Base-by-base conservation (phyloP, 371 early-diverging fungal genomes). In the Syncephalastrum monosporum region DNA sequence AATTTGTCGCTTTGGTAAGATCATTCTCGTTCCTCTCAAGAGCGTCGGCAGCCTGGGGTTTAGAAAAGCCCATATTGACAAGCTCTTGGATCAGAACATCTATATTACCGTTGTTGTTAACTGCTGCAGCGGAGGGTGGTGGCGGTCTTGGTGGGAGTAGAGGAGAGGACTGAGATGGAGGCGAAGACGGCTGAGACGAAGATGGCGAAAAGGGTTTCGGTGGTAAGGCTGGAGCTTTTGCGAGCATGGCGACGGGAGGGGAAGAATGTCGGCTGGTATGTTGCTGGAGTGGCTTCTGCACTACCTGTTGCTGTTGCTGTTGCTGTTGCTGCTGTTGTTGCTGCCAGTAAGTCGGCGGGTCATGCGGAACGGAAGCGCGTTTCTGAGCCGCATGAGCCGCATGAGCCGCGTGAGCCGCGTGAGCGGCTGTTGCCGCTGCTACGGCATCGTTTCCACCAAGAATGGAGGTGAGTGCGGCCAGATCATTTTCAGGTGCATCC, bases 11-110 rank as follows among this genome's bases (percentile, higher is more conserved):
- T 68, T 85, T 84, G 42, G 80, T 82, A 47, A 89, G 67, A 64
- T 92, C 91, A 63, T 87, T 79, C 51, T 90, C 90, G 60, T 86
- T 89, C 77, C 83, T 89, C 59, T 90, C 86, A 53, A 92, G 74
- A 3, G 93, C 91, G 13, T 86, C 87, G 12, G 85, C 77, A 17
- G 91, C 88, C 64, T 90, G 90, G 10, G 81, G 76, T n/a, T 79
- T 71, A 5, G 86, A 79, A 65, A 92, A 92, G 0, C 93, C 93
- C 91, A 92, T 91, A 56, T 81, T 83, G 38, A 82, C 71, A 38
- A 92, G 63, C 15, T 85, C 85, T 52, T 80, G 73, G 46, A 76
- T 57, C 43, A 65, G 43, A 21, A 60, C 53, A 38, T 65, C 66
- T 33, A 33, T 12, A 10, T 33, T 33, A 33, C 38, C 38, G 12